A percentile compares a stretch with the other conserved stretches of the same genome.
Evolutionary conservation across 371 early-diverging fungal genomes (phyloP).

Genomic region (Mucor plumbeus): DNA sequence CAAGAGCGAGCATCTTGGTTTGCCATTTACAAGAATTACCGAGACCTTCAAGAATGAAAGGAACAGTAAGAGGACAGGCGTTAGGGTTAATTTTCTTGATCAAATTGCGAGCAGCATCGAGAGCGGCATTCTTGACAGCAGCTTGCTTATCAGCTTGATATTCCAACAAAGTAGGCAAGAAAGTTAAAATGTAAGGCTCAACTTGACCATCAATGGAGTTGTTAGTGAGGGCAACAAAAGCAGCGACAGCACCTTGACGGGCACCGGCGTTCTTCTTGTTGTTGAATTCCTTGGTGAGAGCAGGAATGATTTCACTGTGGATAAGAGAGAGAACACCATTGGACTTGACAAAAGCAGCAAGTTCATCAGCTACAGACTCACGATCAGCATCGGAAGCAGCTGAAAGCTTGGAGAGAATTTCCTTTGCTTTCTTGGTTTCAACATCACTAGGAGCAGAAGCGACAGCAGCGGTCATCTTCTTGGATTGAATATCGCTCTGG

Average conservation of each 20-base stretch:
- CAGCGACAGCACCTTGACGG: constrained; percentile 70
- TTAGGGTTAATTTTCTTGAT: constrained; percentile 56
- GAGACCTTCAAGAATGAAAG: constrained; percentile 61
- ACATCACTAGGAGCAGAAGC: constrained; percentile 27
- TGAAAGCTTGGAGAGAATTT: constrained; percentile 48
- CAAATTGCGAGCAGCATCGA: constrained; percentile 58
- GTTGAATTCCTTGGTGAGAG: constrained; percentile 55
- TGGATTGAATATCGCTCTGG: constrained; percentile 44
- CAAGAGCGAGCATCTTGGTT: constrained; percentile 68
- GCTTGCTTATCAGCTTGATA: constrained; percentile 70
- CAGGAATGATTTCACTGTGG: constrained; percentile 54
- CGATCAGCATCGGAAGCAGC: constrained; percentile 63
- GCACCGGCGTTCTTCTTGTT: constrained; percentile 73
- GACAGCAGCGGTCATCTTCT: constrained; percentile 40
- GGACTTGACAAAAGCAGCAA: constrained; percentile 51
- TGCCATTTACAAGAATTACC: constrained; percentile 78
- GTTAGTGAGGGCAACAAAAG: constrained; percentile 61
- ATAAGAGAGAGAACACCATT: constrained; percentile 61
- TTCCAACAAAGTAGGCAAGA: constrained; percentile 62
- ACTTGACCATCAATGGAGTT: constrained; percentile 48
- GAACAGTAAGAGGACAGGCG: constrained; percentile 60
- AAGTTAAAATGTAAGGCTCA: constrained; percentile 66
- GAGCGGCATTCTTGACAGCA: constrained; percentile 67
- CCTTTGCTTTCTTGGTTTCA: constrained; percentile 45
- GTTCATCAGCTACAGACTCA: constrained; percentile 54